These are phyloP conservation scores for Penicillium fuscoglaucum DNA, from an alignment of 2,329 filamentous ascomycete species.

Conservation along the genomic window DNA sequence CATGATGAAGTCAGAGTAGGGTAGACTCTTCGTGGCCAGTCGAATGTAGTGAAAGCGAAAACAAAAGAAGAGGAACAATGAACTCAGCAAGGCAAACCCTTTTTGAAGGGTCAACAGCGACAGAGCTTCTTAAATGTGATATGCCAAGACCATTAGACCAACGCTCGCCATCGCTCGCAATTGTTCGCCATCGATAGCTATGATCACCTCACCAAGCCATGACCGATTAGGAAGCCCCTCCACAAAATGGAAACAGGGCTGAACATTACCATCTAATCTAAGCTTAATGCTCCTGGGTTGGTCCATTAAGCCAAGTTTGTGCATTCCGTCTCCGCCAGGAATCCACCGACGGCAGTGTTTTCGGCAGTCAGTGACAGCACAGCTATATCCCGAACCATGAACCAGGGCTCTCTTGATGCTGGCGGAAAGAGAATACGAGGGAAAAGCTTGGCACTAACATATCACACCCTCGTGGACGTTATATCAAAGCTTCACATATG, in stretches of 20 bases:
- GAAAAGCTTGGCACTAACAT: constrained; percentile 12
- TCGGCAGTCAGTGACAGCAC: constrained; percentile 31
- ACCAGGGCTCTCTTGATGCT: background rate
- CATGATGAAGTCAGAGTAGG: background rate
- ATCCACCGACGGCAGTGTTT: constrained; percentile 29
- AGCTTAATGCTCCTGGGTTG: constrained; percentile 22
- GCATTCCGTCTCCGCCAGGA: constrained; percentile 14
- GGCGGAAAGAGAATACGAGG: constrained; percentile 17
- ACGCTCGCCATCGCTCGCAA: constrained; percentile 36
- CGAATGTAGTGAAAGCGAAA: background rate
- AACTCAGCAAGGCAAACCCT: background rate
- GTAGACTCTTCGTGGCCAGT: background rate
- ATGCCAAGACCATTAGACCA: constrained; percentile 22
- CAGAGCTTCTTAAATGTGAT: constrained; percentile 26
- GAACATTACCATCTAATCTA: constrained; percentile 21
- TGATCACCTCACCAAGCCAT: constrained; percentile 36
- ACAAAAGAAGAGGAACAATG: background rate
- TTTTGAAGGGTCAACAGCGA: constrained; percentile 4
- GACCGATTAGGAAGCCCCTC: constrained; percentile 16
- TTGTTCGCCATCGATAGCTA: constrained; percentile 32
- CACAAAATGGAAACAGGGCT: constrained; percentile 1
- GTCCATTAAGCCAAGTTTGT: background rate
- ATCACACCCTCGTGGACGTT: background rate
- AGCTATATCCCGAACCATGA: constrained; percentile 1
- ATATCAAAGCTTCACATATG: background rate